Base-by-base conservation (phyloP, 768 basidiomycete species). In the Rhodotorula babjevae region DNA sequence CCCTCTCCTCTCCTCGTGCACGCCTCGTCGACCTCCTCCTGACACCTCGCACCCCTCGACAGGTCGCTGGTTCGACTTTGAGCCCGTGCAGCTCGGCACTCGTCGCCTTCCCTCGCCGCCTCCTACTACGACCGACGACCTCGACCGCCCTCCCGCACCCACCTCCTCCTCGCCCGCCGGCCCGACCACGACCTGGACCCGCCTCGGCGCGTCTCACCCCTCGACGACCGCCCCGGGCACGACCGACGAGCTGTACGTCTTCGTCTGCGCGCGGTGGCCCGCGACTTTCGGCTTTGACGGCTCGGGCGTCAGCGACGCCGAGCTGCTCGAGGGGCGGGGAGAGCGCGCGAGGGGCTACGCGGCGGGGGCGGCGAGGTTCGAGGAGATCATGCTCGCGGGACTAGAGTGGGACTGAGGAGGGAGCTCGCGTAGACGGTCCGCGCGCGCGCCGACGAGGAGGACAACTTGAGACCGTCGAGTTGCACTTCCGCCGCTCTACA, bases 231-330 rank as follows among this genome's bases (percentile, higher is more conserved):
- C 12, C 2, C 59, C 63, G 25, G 25, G 9, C 61, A 29, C 23
- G 25, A 68, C 56, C 9, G 68, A 73, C 44, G 77, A 69, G 29
- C 84, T 83, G 2, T 90, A 88, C 74, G 78, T 91, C 15, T 89
- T 92, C 76, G 79, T 86, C 36, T 90, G 87, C 10, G 79, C 77
- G 65, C 85, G 91, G 50, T 83, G 86, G 33, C 77, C 83, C 0
- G 85, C 87, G 65, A 91, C 90, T 0, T 63, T 90, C 89, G 69
- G 63, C 0, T 79, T 87, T 79, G 42, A 10, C 3, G 21, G 42
- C 9, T 29, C 5, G 25, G 19, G 29, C 0, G 19, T 29, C 0
- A 47, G 50, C 0, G 88, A 92, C 77, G 65, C 74, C 5, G 86
- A 87, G 57, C 81, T 91, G 67, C 80, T 90, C 52, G 80, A 80